Base-by-base conservation (phyloP, 805 yeast genomes). In the Teunomyces cretensis region DNA sequence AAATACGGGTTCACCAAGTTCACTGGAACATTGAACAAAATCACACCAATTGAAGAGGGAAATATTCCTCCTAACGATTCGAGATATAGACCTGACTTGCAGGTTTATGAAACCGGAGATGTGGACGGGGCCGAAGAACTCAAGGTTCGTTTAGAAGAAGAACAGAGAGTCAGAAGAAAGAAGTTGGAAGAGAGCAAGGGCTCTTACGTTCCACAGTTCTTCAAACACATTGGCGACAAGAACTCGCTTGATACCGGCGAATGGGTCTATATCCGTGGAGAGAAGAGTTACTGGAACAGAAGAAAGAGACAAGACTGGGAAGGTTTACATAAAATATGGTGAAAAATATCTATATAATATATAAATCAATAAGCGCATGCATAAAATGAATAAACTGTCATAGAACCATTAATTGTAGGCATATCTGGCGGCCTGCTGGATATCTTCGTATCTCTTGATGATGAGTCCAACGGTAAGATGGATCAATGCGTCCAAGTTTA, bases 1-100 rank as follows among this genome's bases (percentile, higher is more conserved):
- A 87, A 87, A 60, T 94, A 83, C 67, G 99, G 99, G 0, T 90
- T 90, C 60, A 84, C 97, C 0, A 72, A 74, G 43, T 94, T 85
- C 68, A 83, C 96, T 0, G 88, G 95, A 7, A 76, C 84, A 32
- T 70, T 94, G 60, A 90, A 90, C 60, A 87, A 89, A 48, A 78
- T 91, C 32, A 87, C 96, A 0, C 68, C 61, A 3, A 65, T 92
- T 11, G 97, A 92, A 59, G 50, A 74, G 24, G 85, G 70, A 2
- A 43, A 64, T 2, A 54, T 91, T 32, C 85, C 97, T 5, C 91
- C 91, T 2, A 88, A 94, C 0, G 99, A 94, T 62, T 86, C 97
- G 6, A 79, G 99, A 58, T 65, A 83, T 37, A 78, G 99, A 58
- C 98, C 97, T 0, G 99, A 94, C 62, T 80, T 89, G 58, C 70